Conservation (phyloP, 805 yeast genomes). For the Cyberlindnera euphorbiiphila region DNA sequence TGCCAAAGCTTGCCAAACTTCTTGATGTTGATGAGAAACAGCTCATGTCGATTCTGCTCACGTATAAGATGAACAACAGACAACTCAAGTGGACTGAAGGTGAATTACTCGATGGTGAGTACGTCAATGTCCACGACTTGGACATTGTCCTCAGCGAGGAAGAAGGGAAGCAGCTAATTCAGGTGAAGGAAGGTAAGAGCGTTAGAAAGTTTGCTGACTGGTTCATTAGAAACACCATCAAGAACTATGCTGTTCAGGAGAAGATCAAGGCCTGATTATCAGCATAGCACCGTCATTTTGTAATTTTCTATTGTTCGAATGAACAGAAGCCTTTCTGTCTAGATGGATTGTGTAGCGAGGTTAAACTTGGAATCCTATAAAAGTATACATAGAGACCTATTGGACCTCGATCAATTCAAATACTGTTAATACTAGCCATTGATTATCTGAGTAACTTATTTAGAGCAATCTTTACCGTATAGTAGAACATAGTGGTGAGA, state of each 20-base stretch:
- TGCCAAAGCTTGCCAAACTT: slow-evolving; percentile 39
- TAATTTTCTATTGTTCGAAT: no score
- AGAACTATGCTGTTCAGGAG: slow-evolving; percentile 44
- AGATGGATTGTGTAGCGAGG: no score
- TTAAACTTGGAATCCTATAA: no score
- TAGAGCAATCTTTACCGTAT: no score
- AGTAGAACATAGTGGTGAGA: no score
- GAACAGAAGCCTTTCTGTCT: no score
- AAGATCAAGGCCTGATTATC: slow-evolving; percentile 17
- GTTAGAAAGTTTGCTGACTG: slow-evolving; percentile 47
- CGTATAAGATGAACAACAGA: slow-evolving; percentile 42
- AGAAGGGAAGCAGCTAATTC: slow-evolving; percentile 31
- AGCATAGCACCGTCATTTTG: no score
- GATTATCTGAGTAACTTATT: no score
- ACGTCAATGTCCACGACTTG: slow-evolving; percentile 38
- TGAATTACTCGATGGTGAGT: slow-evolving; percentile 38
- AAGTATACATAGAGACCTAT: no score
- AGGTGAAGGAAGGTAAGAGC: slow-evolving; percentile 41
- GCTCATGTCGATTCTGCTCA: slow-evolving; percentile 36
- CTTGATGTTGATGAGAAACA: slow-evolving; percentile 32
- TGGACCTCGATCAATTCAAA: no score
- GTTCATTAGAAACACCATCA: slow-evolving; percentile 45
- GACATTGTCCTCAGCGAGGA: slow-evolving; percentile 41
- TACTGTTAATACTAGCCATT: no score
- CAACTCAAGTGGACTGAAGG: slow-evolving; percentile 43